A percentile compares a stretch with the other conserved stretches of the same genome.
Evolutionary conservation across 2,329 filamentous ascomycete species (phyloP).

Genomic region (Colletotrichum kahawae): DNA sequence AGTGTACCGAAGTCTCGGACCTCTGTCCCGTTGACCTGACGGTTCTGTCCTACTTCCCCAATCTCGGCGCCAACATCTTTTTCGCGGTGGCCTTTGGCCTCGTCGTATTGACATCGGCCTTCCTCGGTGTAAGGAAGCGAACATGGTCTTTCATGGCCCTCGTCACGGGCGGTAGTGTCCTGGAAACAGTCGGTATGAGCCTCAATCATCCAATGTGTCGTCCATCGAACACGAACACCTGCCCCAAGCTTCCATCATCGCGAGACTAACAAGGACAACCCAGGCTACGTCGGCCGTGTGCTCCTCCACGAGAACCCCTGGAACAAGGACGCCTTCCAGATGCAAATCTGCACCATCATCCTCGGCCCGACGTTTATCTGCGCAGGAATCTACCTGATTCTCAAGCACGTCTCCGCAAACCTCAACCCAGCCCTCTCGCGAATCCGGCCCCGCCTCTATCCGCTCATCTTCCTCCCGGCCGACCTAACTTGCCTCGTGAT

Average conservation of each 20-base stretch:
- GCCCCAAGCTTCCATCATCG: background rate
- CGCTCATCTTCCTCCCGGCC: conserved; percentile 62
- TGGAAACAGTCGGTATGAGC: conserved; percentile 55
- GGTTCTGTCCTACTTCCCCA: conserved; percentile 62
- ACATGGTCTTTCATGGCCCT: conserved; percentile 61
- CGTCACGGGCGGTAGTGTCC: conserved; percentile 51
- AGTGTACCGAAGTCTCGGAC: conserved; percentile 43
- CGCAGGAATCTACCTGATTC: conserved; percentile 67
- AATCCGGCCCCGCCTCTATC: conserved; percentile 56
- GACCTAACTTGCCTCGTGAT: conserved; percentile 64
- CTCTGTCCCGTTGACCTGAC: conserved; percentile 57
- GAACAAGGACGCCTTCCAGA: conserved; percentile 58
- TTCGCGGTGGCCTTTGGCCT: conserved; percentile 56
- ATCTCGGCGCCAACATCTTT: conserved; percentile 60
- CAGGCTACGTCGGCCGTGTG: conserved; percentile 59
- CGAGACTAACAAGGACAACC: background rate
- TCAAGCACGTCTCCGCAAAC: conserved; percentile 61
- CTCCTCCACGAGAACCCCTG: conserved; percentile 60
- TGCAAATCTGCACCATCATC: conserved; percentile 65
- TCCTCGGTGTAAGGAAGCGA: conserved; percentile 51
- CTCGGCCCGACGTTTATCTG: conserved; percentile 65
- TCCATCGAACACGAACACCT: background rate
- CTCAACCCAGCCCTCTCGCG: conserved; percentile 56
- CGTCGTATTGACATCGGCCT: conserved; percentile 44
- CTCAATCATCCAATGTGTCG: background rate